Conservation (phyloP, 768 basidiomycete species). For the Cyclocybe aegerita region DNA sequence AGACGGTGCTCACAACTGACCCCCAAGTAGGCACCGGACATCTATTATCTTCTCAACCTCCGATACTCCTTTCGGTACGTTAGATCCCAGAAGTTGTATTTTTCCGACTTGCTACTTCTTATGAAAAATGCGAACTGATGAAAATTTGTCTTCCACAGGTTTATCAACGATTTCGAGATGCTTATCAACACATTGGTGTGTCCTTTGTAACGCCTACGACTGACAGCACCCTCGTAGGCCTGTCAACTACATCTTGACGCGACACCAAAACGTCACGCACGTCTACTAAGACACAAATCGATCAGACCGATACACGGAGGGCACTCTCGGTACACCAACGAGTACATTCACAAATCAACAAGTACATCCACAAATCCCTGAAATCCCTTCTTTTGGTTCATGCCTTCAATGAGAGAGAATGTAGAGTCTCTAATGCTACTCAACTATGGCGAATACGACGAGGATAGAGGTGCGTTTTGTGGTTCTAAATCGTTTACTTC, state of each 20-base stretch:
- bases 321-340: no score
- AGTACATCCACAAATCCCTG: neutral
- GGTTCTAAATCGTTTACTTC: neutral
- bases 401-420: constrained; percentile 5
- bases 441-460: constrained; percentile 10
- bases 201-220: no score
- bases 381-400: neutral
- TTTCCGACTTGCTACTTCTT: neutral
- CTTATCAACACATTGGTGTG: no score
- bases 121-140: no score
- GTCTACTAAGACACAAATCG: no score
- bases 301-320: no score
- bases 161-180: no score
- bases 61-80: neutral
- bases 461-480: neutral
- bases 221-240: no score
- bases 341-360: neutral
- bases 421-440: constrained; percentile 18
- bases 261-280: no score
- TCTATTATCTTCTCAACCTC: constrained; percentile 1
- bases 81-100: neutral
- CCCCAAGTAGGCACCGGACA: neutral
- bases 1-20: neutral
- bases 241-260: no score
- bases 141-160: no score